Percentiles rank a stretch among this genome's conserved stretches.
phyloP scores from a whole-genome alignment of 1,284 basidiomycete species.

The Tausonia pullulans region DNA sequence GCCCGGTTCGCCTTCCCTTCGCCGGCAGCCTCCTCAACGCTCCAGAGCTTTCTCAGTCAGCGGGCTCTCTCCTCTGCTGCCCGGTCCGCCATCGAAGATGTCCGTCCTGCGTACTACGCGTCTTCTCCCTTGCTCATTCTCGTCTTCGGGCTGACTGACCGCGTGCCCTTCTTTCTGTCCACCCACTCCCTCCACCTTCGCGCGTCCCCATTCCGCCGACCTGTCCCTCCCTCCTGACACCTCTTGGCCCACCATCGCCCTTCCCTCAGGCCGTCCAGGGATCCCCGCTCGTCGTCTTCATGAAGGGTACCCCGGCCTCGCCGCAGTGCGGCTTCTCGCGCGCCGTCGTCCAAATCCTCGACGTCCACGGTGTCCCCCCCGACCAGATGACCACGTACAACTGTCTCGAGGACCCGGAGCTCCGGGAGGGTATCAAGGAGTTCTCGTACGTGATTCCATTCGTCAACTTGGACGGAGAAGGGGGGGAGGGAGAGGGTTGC shows the following conservation, averaged over 20 bases:
- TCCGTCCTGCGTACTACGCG: neutral
- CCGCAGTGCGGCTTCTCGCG: constrained; percentile 83
- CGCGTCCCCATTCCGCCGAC: neutral
- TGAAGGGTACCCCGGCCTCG: constrained; percentile 71
- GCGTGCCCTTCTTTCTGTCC: neutral
- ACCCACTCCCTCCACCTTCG: neutral
- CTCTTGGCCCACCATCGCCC: neutral
- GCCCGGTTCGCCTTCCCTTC: too few relatives aligned
- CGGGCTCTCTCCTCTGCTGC: neutral
- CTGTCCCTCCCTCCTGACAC: neutral
- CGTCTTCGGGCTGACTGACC: neutral
- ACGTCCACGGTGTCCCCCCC: constrained; percentile 64
- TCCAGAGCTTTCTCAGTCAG: neutral
- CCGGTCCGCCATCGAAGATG: constrained; percentile 9
- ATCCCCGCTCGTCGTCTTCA: constrained; percentile 78
- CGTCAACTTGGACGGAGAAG: constrained; percentile 29
- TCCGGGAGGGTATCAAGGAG: constrained; percentile 69
- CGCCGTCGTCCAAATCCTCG: constrained; percentile 81
- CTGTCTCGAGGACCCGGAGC: constrained; percentile 73
- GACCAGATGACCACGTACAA: constrained; percentile 75
- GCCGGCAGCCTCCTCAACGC: neutral
- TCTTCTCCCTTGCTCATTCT: neutral
- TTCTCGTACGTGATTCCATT: constrained; percentile 53
- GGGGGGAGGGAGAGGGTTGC: too few relatives aligned
- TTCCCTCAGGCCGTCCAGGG: constrained; percentile 46